These are phyloP conservation scores for Mucor saturninus DNA, from an alignment of 371 early-diverging fungal species.

Conservation along the genomic window DNA sequence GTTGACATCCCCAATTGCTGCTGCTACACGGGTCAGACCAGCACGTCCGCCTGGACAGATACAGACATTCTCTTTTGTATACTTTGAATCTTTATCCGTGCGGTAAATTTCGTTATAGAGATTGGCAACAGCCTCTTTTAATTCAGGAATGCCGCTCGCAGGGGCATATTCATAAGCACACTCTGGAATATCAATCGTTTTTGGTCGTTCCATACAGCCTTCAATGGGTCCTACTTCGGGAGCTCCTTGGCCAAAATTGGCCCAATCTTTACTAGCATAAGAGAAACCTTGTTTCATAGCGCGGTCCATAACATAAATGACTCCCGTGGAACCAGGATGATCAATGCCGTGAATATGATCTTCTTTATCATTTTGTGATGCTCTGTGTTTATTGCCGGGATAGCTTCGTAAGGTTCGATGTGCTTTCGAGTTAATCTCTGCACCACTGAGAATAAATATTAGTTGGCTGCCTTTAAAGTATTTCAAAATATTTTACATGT, in stretches of 20 bases:
- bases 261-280: conserved; percentile 38
- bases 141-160: conserved; percentile 38
- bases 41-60: conserved; percentile 61
- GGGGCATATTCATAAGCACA: conserved; percentile 46
- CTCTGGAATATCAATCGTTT: conserved; percentile 27
- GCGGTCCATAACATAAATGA: conserved; percentile 62
- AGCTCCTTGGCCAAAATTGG: conserved; percentile 62
- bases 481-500: conserved; percentile 13
- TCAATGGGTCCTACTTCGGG: conserved; percentile 56
- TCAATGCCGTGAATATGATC: conserved; percentile 37
- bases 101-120: conserved; percentile 55
- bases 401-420: conserved; percentile 41
- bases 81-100: conserved; percentile 42
- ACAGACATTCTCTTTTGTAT: conserved; percentile 57
- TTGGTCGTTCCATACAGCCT: conserved; percentile 45
- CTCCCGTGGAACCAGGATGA: conserved; percentile 56
- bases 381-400: conserved; percentile 43
- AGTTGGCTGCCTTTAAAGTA: too few species aligned
- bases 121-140: conserved; percentile 49
- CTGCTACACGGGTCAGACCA: conserved; percentile 55
- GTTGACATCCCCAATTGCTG: conserved; percentile 53
- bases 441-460: not conserved
- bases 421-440: conserved; percentile 35
- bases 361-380: conserved; percentile 6
- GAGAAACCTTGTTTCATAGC: conserved; percentile 48